These are phyloP conservation scores for Ballota nigra DNA, from an alignment of 257 asterid genomes.

Conservation along the genomic window DNA sequence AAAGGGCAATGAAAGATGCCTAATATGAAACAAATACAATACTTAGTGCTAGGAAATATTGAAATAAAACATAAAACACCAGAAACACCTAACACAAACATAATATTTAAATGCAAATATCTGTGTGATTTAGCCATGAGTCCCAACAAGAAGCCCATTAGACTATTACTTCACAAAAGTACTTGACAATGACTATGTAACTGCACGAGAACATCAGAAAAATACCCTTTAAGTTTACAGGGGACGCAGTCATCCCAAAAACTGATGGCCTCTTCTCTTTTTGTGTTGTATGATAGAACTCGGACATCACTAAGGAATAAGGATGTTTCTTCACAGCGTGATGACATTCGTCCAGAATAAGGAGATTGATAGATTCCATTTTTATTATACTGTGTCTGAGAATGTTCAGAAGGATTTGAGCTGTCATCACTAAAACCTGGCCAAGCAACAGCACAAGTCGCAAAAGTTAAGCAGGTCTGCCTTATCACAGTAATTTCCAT, in stretches of 20 bases:
- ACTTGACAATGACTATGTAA: conserved; percentile 9
- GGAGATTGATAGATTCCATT: conserved; percentile 91
- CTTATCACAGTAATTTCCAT: conserved; percentile 14
- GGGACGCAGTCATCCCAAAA: conserved; percentile 99
- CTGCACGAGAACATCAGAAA: conserved; percentile 24
- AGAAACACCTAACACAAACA: not conserved
- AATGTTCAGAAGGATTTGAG: conserved; percentile 95
- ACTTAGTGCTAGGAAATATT: not conserved
- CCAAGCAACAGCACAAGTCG: conserved; percentile 25
- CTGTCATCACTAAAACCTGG: conserved; percentile 99
- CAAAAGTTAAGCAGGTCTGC: conserved; percentile 19
- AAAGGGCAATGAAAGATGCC: not conserved
- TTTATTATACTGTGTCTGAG: conserved; percentile 94
- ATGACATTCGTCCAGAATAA: conserved; percentile 96
- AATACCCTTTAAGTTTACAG: conserved; percentile 97
- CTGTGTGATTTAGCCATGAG: not conserved
- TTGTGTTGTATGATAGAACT: conserved; percentile 89
- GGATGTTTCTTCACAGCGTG: conserved; percentile 99
- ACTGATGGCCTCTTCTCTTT: conserved; percentile 94
- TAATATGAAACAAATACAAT: not conserved
- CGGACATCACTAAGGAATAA: conserved; percentile 96
- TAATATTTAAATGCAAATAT: not conserved
- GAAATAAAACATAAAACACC: not conserved
- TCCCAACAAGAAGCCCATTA: conserved; percentile 14
- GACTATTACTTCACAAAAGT: not conserved